These are phyloP conservation scores for Byssothecium circinans DNA, from an alignment of 2,329 filamentous ascomycete genomes.

Conservation along the genomic window DNA sequence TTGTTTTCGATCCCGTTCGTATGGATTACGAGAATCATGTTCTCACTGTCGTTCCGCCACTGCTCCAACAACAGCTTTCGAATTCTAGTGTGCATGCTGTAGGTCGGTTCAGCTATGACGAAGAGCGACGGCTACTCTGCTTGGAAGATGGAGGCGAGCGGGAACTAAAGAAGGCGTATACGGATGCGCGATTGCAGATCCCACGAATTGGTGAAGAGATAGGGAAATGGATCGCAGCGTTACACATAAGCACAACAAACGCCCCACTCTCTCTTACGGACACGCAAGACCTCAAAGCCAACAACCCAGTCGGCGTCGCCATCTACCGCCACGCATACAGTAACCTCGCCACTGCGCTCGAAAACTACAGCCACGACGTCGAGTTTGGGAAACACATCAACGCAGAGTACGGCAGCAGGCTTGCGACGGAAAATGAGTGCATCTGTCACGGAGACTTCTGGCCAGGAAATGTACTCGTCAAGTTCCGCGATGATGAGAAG, in stretches of 20 bases:
- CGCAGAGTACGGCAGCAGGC: constrained; percentile 28
- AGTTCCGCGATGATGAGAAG: neutral
- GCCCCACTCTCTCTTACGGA: constrained; percentile 14
- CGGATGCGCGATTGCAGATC: constrained; percentile 20
- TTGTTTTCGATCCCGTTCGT: constrained; percentile 29
- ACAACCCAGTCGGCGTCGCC: constrained; percentile 30
- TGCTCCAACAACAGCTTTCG: constrained; percentile 7
- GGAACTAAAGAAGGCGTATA: constrained; percentile 39
- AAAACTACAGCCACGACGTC: constrained; percentile 23
- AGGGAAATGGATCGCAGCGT: constrained; percentile 35
- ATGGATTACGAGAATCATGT: constrained; percentile 41
- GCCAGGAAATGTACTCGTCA: constrained; percentile 42
- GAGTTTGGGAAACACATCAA: constrained; percentile 29
- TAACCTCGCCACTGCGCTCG: constrained; percentile 26
- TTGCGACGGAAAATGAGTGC: constrained; percentile 34
- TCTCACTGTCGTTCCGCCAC: constrained; percentile 19
- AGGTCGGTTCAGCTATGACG: constrained; percentile 27
- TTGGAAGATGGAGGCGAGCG: constrained; percentile 34
- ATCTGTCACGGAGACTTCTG: constrained; percentile 46
- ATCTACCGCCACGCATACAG: constrained; percentile 37
- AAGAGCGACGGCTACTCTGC: constrained; percentile 27
- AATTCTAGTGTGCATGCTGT: constrained; percentile 21
- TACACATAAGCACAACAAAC: constrained; percentile 23
- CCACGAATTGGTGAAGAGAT: constrained; percentile 25
- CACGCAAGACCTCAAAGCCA: constrained; percentile 9